Conservation (phyloP, 2,329 filamentous ascomycete genomes). For the Fusarium sp. region DNA sequence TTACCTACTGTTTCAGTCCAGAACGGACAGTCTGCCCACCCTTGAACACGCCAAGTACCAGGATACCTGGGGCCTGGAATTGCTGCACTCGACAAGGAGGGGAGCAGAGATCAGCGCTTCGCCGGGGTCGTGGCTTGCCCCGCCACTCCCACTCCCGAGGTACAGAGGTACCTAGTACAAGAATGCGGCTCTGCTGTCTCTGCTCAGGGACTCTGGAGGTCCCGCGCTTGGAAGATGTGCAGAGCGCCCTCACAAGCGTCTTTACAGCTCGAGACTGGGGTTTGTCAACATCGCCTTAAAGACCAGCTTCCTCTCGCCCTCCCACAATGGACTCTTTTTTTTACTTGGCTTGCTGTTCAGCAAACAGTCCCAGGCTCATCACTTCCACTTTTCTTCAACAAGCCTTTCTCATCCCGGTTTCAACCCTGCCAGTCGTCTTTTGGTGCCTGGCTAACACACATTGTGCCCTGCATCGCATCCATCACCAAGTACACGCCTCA, state of each 20-base stretch:
- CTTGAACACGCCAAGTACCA: background rate
- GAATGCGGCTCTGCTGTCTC: slow-evolving; percentile 20
- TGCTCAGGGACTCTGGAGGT: slow-evolving; percentile 14
- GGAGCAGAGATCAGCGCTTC: slow-evolving; percentile 18
- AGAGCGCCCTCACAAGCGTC: background rate
- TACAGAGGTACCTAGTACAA: slow-evolving; percentile 6
- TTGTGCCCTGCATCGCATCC: slow-evolving; percentile 6
- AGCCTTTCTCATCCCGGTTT: background rate
- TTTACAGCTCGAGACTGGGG: slow-evolving; percentile 12
- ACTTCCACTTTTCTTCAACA: background rate
- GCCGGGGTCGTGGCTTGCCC: slow-evolving; percentile 9
- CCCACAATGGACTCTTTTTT: slow-evolving; percentile 8
- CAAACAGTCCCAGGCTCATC: background rate
- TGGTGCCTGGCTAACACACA: slow-evolving; percentile 23
- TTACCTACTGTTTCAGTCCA: background rate
- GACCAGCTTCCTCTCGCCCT: slow-evolving; percentile 26
- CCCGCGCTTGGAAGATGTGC: slow-evolving; percentile 3
- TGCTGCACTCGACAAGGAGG: slow-evolving; percentile 18
- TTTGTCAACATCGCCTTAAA: slow-evolving; percentile 17
- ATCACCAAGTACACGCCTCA: slow-evolving; percentile 3
- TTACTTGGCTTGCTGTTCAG: background rate
- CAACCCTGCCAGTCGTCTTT: background rate
- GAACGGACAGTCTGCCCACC: background rate
- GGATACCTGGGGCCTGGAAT: background rate
- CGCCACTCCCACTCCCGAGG: slow-evolving; percentile 7